A percentile compares a stretch with the other conserved stretches of the same genome.
phyloP scores from a whole-genome alignment of 2,329 filamentous ascomycete genomes.

The Fragosphaeria purpurea region DNA sequence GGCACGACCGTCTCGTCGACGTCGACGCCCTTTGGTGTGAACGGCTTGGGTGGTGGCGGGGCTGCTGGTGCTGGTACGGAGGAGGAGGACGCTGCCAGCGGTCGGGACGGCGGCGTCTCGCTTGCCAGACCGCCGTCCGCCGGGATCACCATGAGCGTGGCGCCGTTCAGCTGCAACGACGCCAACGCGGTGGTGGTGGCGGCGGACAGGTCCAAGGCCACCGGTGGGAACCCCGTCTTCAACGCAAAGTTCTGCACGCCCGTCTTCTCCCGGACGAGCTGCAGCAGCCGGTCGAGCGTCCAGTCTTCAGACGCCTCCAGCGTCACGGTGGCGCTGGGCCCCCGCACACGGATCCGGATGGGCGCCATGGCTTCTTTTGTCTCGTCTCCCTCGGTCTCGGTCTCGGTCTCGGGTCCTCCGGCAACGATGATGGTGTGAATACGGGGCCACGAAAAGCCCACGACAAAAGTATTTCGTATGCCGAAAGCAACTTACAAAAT shows the following conservation, averaged over 20 bases:
- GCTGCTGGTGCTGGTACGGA: constrained; percentile 7
- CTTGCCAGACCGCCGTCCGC: constrained; percentile 19
- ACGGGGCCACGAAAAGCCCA: too few relatives aligned
- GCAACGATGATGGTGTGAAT: too few relatives aligned
- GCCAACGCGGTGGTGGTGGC: constrained; percentile 28
- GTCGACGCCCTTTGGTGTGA: constrained; percentile 24
- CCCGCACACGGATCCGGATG: constrained; percentile 65
- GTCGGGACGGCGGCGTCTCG: not conserved
- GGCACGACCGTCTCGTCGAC: constrained; percentile 34
- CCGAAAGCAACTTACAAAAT: too few relatives aligned
- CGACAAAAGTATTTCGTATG: too few relatives aligned
- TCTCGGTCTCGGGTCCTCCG: too few relatives aligned
- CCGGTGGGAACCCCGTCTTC: constrained; percentile 78
- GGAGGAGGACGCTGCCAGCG: too few relatives aligned
- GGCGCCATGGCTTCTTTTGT: constrained; percentile 5
- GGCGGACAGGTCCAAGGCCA: constrained; percentile 52
- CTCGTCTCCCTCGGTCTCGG: too few relatives aligned
- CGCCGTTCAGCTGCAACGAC: constrained; percentile 37
- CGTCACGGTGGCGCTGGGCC: constrained; percentile 61
- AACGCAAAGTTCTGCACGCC: constrained; percentile 58
- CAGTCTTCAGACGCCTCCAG: constrained; percentile 60
- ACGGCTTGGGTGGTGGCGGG: constrained; percentile 15
- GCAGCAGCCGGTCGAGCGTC: constrained; percentile 51
- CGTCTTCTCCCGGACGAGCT: constrained; percentile 53
- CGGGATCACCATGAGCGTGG: constrained; percentile 41